Evolutionary conservation across 2,329 filamentous ascomycete genomes (phyloP), one percentile per base, ranked within the genome.

Genomic region (Paecilomyces fulvus): DNA sequence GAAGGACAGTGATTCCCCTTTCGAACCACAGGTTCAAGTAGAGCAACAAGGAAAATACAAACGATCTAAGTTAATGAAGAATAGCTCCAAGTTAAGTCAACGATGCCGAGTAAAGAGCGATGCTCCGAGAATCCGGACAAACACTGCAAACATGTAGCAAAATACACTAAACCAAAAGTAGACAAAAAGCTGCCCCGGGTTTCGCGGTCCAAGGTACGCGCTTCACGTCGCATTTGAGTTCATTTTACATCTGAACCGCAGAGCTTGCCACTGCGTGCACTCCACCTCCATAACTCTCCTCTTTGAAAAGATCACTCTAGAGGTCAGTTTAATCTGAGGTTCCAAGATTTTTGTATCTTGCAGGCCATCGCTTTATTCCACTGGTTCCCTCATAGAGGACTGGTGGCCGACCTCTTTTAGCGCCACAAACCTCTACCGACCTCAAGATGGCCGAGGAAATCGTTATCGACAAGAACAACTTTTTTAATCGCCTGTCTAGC

Each of bases 401-500:
- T 28, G 48, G 48, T 49, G 48, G 46, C 46, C 23, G 46, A 49
- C 21, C 48, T 43, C 37, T 49, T 49, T 14, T 9, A 25, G 23
- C 23, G 48, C 33, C 53, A 49, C 25, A 23, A 25, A 25, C 30
- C 43, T 43, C 14, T 53, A 51, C 54, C 58, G 48, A 30, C 51
- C 30, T 54, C 62, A 67, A 50, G 52, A 87, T 87, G 84, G 81
- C 81, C 65, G 84, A 86, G 69, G 89, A 95, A 76, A 95, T 99
- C 78, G 90, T 89, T 78, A 96, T 99, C 79, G 92, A 97, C 80
- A 89, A 87, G 79, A 87, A 88, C 75, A 80, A 86, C 73, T 99
- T 99, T 79, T 92, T 96, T 75, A 92, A 94, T 79, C 92, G 94
- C 70, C 83, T 97, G 64, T 87, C 87, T 64, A 87, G 88, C 70